Percentiles rank a stretch among this genome's conserved stretches.
These are phyloP conservation scores for Ploettnerulaceae sp. DNA, from an alignment of 2,329 filamentous ascomycete genomes.

Conservation along the genomic window DNA sequence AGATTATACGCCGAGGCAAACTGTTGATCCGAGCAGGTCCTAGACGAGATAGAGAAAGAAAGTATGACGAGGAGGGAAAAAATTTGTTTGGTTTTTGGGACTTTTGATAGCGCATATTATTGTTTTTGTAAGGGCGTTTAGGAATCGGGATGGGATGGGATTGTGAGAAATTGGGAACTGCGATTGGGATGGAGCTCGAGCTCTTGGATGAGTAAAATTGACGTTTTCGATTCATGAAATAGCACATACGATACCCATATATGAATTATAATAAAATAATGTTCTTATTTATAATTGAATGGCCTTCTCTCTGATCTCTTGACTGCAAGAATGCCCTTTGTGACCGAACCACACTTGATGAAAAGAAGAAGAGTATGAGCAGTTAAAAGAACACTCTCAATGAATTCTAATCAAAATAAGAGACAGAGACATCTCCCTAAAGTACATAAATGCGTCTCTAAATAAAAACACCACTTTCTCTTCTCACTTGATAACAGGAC, in stretches of 20 bases:
- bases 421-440: no score
- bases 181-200: background rate
- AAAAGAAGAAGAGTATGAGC: no score
- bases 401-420: no score
- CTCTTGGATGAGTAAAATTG: background rate
- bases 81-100: no score
- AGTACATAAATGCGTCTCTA: no score
- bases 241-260: slow-evolving; percentile 7
- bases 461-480: no score
- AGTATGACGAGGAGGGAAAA: no score
- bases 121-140: background rate
- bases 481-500: no score
- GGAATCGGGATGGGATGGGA: background rate
- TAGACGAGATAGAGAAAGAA: background rate
- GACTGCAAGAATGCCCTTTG: no score
- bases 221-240: background rate
- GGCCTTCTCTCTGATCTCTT: background rate
- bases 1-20: slow-evolving; percentile 14
- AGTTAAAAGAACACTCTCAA: no score
- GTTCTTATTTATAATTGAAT: background rate
- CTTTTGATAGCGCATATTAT: background rate
- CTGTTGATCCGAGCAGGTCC: slow-evolving; percentile 15
- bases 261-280: background rate
- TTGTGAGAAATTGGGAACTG: background rate
- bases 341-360: no score